phyloP scores from a whole-genome alignment of 2,329 filamentous ascomycete genomes.

The Didymosphaeria variabile region DNA sequence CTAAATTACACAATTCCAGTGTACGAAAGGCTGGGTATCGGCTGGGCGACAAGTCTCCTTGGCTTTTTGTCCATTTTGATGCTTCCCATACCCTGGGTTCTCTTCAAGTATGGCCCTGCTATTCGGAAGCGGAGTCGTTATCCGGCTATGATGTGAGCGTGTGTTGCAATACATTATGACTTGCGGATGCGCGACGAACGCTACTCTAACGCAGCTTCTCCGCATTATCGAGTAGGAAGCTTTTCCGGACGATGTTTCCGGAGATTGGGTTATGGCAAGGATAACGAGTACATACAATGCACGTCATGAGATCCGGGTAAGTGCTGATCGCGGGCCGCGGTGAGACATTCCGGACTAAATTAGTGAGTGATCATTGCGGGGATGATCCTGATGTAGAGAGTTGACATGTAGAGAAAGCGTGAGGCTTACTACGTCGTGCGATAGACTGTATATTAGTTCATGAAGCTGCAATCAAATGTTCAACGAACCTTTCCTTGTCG shows the following conservation, averaged over 20 bases:
- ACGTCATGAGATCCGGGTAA: neutral
- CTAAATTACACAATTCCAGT: constrained; percentile 22
- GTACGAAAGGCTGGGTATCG: constrained; percentile 46
- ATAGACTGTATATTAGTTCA: neutral
- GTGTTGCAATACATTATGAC: neutral
- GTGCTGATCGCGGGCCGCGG: neutral
- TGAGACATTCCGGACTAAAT: neutral
- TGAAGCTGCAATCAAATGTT: too few species aligned
- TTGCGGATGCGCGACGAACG: too few species aligned
- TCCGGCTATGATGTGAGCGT: constrained; percentile 19
- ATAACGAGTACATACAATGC: too few species aligned
- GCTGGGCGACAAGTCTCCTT: constrained; percentile 53
- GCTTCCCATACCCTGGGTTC: constrained; percentile 40
- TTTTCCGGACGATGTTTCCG: neutral
- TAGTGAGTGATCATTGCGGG: neutral
- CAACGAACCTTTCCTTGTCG: too few species aligned
- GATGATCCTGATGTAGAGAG: neutral
- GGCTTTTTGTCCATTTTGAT: constrained; percentile 50
- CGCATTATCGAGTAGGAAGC: neutral
- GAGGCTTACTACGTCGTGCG: neutral
- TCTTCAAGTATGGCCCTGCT: constrained; percentile 37
- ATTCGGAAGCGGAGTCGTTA: constrained; percentile 38
- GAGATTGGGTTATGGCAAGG: neutral
- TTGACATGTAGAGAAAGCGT: neutral
- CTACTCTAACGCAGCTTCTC: too few species aligned